These are phyloP conservation scores for Pharus latifolius DNA, from an alignment of 176 grass and related monocot species.

Conservation along the genomic window DNA sequence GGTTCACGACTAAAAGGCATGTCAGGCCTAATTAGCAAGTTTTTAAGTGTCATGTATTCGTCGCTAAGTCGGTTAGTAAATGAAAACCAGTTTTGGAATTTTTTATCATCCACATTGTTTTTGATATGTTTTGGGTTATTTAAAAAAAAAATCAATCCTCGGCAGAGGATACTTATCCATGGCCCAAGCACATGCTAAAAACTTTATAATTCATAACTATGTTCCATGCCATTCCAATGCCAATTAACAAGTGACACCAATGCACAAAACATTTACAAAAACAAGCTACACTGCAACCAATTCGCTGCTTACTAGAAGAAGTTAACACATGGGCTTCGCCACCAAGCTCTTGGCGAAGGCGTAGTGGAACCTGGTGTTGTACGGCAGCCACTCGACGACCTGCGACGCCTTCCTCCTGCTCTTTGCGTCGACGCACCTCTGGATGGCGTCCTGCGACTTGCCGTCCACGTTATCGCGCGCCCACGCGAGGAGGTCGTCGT, in stretches of 20 bases:
- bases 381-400: slow-evolving; percentile 85
- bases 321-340: slow-evolving; percentile 28
- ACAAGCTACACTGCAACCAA: not conserved
- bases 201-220: too few species aligned
- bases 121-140: too few species aligned
- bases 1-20: too few species aligned
- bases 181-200: too few species aligned
- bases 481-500: slow-evolving; percentile 49
- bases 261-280: not conserved
- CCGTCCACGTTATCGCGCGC: slow-evolving; percentile 36
- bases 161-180: too few species aligned
- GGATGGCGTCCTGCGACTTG: slow-evolving; percentile 34
- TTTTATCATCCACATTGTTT: too few species aligned
- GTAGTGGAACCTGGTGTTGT: slow-evolving; percentile 77
- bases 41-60: too few species aligned
- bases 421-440: slow-evolving; percentile 21
- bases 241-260: not conserved
- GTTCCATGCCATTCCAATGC: not conserved
- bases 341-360: slow-evolving; percentile 47
- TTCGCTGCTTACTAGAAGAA: not conserved
- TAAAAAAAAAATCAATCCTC: too few species aligned
- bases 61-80: too few species aligned
- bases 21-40: too few species aligned
- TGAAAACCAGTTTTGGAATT: too few species aligned
- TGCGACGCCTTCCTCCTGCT: slow-evolving; percentile 59